phyloP scores from a whole-genome alignment of 2,329 filamentous ascomycete species.

The Alternaria sp. region DNA sequence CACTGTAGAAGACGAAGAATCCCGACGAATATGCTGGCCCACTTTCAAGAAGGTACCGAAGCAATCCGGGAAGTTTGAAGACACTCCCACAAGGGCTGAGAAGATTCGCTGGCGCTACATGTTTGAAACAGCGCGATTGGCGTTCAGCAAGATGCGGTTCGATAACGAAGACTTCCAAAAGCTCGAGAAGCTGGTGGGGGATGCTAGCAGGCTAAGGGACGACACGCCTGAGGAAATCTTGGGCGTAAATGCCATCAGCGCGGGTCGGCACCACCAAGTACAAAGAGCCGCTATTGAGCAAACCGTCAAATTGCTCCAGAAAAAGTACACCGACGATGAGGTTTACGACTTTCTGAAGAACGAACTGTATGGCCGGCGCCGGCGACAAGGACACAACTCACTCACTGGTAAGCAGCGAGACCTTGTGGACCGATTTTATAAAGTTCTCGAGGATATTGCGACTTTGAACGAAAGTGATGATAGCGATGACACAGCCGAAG shows the following conservation, averaged over 20 bases:
- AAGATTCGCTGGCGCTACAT: constrained; percentile 24
- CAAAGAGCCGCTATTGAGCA: constrained; percentile 3
- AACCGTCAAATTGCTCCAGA: neutral
- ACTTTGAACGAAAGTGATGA: neutral
- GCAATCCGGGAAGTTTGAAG: neutral
- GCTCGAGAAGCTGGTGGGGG: neutral
- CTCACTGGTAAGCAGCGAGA: neutral
- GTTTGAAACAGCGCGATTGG: constrained; percentile 23
- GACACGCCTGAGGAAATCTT: neutral
- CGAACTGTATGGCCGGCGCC: neutral
- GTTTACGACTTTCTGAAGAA: neutral
- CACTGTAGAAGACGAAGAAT: neutral
- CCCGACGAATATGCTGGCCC: neutral
- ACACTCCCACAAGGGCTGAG: neutral
- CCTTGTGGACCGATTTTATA: neutral
- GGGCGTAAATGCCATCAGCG: neutral
- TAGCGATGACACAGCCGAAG: neutral
- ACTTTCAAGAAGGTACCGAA: neutral
- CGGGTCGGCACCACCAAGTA: neutral
- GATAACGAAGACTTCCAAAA: neutral
- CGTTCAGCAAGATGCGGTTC: constrained; percentile 24
- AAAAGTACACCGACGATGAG: neutral
- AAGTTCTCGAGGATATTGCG: neutral
- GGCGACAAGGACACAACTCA: neutral
- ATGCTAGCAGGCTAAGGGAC: neutral